These are phyloP conservation scores for Arbutus unedo DNA, from an alignment of 148 eudicot genomes.

Conservation along the genomic window DNA sequence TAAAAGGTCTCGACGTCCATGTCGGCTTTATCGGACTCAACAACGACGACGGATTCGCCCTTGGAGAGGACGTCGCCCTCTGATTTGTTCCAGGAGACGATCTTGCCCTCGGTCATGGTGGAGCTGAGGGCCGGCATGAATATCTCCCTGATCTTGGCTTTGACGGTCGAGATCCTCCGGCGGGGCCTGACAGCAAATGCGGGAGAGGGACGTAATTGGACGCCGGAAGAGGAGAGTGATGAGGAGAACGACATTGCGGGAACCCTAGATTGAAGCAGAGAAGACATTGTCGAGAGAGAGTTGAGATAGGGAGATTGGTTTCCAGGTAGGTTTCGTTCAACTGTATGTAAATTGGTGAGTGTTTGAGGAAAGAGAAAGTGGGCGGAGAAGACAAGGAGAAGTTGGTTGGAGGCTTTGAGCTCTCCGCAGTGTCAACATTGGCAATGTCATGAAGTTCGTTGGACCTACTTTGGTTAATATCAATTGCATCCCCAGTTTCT, in stretches of 20 bases:
- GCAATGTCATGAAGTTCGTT: background rate
- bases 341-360: background rate
- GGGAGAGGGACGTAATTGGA: slow-evolving; percentile 26
- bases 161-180: slow-evolving; percentile 19
- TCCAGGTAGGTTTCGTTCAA: background rate
- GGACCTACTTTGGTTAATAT: background rate
- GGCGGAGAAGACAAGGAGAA: slow-evolving; percentile 73
- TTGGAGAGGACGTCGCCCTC: slow-evolving; percentile 86
- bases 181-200: slow-evolving; percentile 13
- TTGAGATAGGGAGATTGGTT: background rate
- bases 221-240: slow-evolving; percentile 35
- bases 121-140: slow-evolving; percentile 92
- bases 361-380: background rate
- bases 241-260: slow-evolving; percentile 46
- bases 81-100: slow-evolving; percentile 83
- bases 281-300: slow-evolving; percentile 39
- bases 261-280: slow-evolving; percentile 36
- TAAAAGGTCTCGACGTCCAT: slow-evolving; percentile 97
- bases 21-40: slow-evolving; percentile 96
- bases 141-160: slow-evolving; percentile 61
- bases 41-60: slow-evolving; percentile 94
- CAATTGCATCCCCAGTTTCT: background rate
- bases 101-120: slow-evolving; percentile 87
- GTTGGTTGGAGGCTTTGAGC: slow-evolving; percentile 19
- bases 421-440: slow-evolving; percentile 25